Evolutionary conservation across 1,284 basidiomycete genomes (phyloP), one percentile per base, ranked within the genome.

Genomic region (Jaminaea rosea): DNA sequence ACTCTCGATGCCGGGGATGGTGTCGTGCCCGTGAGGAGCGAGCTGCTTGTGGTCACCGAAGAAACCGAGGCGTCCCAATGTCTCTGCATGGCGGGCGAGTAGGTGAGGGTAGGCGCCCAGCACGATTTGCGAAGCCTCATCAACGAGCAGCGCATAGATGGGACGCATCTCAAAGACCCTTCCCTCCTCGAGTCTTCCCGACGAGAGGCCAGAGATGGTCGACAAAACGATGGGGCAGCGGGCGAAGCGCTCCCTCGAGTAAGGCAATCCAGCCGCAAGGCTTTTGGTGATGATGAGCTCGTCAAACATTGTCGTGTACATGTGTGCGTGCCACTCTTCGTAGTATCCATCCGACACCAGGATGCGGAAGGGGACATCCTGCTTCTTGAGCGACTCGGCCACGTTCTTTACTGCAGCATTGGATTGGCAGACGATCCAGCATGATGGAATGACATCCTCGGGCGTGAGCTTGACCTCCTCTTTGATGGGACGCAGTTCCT

Each of bases 1-100:
- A n/a, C 47, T 50, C 15, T 28, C 11, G n/a, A 26, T 46, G 19
- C 34, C 46, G 3, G 15, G 2, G 11, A 53, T 37, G 8, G 48
- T 34, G 19, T 53, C 52, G 26, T n/a, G 13, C n/a, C 49, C 36
- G n/a, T 37, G 51, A 10, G 52, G 52, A 8, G 45, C 27, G 11
- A 53, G 41, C 41, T 53, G 52, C 21, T 47, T 24, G 36, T 41
- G 47, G 41, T 53, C 52, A n/a, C 52, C 52, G 19, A 53, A 31
- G 46, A 49, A 53, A 19, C 31, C n/a, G 8, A 53, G 32, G 11
- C 52, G 27, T 6, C 24, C 52, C 8, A 53, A 23, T 6, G 23
- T 50, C 26, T 21, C 17, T 13, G 27, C 37, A n/a, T 51, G 48
- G 26, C 29, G 37, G 10, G 23, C n/a, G n/a, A 49, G 42, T 21